Percentiles rank a stretch among this genome's conserved stretches.
These are phyloP conservation scores for Inonotus hispidus DNA, from an alignment of 1,284 basidiomycete species.

Conservation along the genomic window DNA sequence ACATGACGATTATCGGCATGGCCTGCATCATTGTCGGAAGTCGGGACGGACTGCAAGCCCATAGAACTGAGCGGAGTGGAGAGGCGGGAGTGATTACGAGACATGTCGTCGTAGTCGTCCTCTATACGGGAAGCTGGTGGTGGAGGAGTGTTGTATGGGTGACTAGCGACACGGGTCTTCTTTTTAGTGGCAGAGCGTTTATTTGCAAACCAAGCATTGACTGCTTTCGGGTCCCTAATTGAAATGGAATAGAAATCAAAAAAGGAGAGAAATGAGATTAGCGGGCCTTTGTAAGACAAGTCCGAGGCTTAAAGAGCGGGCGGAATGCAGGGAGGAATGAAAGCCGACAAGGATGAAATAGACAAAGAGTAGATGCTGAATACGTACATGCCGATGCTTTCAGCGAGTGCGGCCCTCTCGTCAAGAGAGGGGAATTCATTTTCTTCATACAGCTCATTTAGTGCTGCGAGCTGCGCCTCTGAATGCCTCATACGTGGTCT, in stretches of 20 bases:
- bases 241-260: conserved; percentile 20
- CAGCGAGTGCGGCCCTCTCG: conserved; percentile 57
- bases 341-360: conserved; percentile 19
- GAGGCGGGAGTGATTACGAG: conserved; percentile 13
- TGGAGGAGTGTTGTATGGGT: conserved; percentile 25
- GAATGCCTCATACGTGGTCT: conserved; percentile 73
- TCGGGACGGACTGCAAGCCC: conserved; percentile 22
- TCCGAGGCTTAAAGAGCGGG: conserved; percentile 10
- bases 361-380: conserved; percentile 3
- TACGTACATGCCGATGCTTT: conserved; percentile 69
- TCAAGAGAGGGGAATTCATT: conserved; percentile 71
- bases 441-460: conserved; percentile 71
- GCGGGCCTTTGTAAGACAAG: conserved; percentile 9
- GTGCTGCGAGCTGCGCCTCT: conserved; percentile 59
- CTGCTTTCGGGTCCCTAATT: conserved; percentile 71
- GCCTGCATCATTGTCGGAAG: conserved; percentile 41
- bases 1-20: conserved; percentile 44
- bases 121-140: conserved; percentile 29
- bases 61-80: conserved; percentile 18
- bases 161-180: conserved; percentile 39
- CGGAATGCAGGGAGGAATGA: conserved; percentile 15
- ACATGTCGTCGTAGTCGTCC: conserved; percentile 39
- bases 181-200: conserved; percentile 79
- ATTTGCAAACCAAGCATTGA: conserved; percentile 81
- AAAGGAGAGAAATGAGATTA: conserved; percentile 12